phyloP scores from a whole-genome alignment of 148 eudicot species.

The Tetragonia tetragonoides region DNA sequence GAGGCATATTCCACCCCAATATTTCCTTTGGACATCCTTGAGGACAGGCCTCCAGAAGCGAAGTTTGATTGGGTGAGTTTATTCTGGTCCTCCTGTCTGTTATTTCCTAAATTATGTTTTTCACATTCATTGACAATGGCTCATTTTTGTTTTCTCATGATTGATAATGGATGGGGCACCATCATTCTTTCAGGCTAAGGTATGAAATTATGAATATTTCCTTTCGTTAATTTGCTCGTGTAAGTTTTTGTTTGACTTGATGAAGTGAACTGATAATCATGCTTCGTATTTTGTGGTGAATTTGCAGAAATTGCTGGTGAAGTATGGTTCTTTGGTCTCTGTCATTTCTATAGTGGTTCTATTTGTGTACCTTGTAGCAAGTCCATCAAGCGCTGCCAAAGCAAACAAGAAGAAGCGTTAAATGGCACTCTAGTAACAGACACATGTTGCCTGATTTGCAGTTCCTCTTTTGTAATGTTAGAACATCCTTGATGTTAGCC shows the following conservation, averaged over 20 bases:
- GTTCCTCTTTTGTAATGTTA: constrained; percentile 25
- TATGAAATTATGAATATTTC: constrained; percentile 22
- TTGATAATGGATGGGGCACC: constrained; percentile 29
- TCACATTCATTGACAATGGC: constrained; percentile 22
- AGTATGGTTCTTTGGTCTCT: constrained; percentile 79
- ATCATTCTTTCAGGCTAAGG: constrained; percentile 61
- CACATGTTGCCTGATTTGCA: constrained; percentile 1
- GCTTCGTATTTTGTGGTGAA: background rate
- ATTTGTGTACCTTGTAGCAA: constrained; percentile 66
- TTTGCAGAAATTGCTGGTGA: constrained; percentile 78
- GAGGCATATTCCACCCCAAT: constrained; percentile 85
- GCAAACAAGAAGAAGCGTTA: constrained; percentile 84
- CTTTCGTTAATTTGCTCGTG: background rate
- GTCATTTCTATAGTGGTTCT: constrained; percentile 59
- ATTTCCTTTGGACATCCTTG: constrained; percentile 71
- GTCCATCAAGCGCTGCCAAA: constrained; percentile 72
- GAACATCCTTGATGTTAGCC: constrained; percentile 20
- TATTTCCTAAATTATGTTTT: background rate
- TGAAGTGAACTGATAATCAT: background rate
- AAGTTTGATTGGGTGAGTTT: constrained; percentile 68
- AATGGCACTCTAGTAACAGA: constrained; percentile 3
- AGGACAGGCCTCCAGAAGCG: constrained; percentile 72
- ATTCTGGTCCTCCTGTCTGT: background rate
- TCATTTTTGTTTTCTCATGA: constrained; percentile 25
- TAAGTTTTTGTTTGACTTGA: background rate